Base-by-base conservation (phyloP, 495 filamentous ascomycete genomes). In the Achaetomiella virescens region DNA sequence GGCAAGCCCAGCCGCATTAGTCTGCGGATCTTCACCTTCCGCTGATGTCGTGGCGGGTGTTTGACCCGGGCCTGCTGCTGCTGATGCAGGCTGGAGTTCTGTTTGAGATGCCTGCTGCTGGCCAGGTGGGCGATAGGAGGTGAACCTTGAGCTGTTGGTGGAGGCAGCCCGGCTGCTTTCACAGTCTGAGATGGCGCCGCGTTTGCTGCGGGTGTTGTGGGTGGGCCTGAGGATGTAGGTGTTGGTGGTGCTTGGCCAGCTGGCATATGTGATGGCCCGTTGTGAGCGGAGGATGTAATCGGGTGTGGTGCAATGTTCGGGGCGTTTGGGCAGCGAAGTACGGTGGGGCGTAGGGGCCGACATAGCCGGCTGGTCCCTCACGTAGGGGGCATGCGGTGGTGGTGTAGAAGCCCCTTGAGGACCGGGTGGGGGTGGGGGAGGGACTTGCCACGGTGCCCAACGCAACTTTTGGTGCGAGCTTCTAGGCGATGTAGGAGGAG, bases 261-360 rank as follows among this genome's bases (percentile, higher is more conserved):
- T 57, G 40, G 40, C 20, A 40, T 24, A n/a, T 10, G 22, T 29
- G 38, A 48, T n/a, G 2, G 47, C 8, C 18, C 20, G 31, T n/a
- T 15, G 9, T 24, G 15, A 4, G 10, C 9, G 24, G 9, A 11
- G 1, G 8, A 5, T 7, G 18, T 17, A 18, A 12, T 11, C 22
- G 29, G 55, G 25, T 45, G 21, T 35, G n/a, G 1, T 14, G 20
- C 25, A 7, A 2, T 15, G 37, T 21, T 14, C 5, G 40, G 29
- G 7, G 27, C 10, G 27, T 1, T 18, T 4, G 12, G 10, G 42
- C 31, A 25, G 24, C 25, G 3, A 38, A 17, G 45, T 22, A 37
- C 6, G 55, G 55, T 35, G 41, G 42, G 9, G 48, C 47, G 20
- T 46, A 52, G 1, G 55, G 55, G n/a, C 47, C 21, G 46, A 31